phyloP scores from a whole-genome alignment of 1,139 yeast species.

The Yamadazyma mexicana region DNA sequence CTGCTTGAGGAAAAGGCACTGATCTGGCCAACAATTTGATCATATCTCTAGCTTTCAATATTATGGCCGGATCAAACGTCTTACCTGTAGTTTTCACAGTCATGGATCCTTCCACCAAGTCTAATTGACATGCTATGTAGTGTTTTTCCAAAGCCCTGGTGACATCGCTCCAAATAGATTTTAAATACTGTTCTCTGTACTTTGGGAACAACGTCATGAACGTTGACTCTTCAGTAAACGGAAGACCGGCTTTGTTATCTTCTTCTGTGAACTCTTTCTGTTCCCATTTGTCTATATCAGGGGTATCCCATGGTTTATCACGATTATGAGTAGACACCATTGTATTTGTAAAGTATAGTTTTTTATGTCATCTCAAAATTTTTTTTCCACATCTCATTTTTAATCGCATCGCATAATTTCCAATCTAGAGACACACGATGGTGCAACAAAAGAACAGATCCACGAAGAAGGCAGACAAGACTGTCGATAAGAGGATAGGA shows the following conservation, averaged over 20 bases:
- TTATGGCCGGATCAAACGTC: slow-evolving; percentile 92
- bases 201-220: slow-evolving; percentile 96
- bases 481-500: slow-evolving; percentile 8
- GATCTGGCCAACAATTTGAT: slow-evolving; percentile 92
- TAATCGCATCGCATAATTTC: too few species aligned
- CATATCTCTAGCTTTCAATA: slow-evolving; percentile 91
- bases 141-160: slow-evolving; percentile 74
- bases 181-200: slow-evolving; percentile 87
- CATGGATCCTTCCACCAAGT: slow-evolving; percentile 96
- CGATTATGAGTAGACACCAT: slow-evolving; percentile 93
- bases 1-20: slow-evolving; percentile 96
- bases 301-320: slow-evolving; percentile 98
- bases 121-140: slow-evolving; percentile 77
- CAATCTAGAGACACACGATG: too few species aligned
- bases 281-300: slow-evolving; percentile 92
- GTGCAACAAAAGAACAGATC: slow-evolving; percentile 4
- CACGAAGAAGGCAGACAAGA: slow-evolving; percentile 8
- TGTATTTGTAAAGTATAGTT: slow-evolving; percentile 1
- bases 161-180: slow-evolving; percentile 92
- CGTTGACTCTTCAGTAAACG: slow-evolving; percentile 92
- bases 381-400: slow-evolving; percentile 1
- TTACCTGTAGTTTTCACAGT: slow-evolving; percentile 93
- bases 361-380: slow-evolving; percentile 16
- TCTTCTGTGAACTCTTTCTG: slow-evolving; percentile 87
- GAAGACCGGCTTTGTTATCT: slow-evolving; percentile 80